A percentile compares a stretch with the other conserved stretches of the same genome.
Evolutionary conservation across 2,329 filamentous ascomycete species (phyloP).

Genomic region (Fusarium annulatum): DNA sequence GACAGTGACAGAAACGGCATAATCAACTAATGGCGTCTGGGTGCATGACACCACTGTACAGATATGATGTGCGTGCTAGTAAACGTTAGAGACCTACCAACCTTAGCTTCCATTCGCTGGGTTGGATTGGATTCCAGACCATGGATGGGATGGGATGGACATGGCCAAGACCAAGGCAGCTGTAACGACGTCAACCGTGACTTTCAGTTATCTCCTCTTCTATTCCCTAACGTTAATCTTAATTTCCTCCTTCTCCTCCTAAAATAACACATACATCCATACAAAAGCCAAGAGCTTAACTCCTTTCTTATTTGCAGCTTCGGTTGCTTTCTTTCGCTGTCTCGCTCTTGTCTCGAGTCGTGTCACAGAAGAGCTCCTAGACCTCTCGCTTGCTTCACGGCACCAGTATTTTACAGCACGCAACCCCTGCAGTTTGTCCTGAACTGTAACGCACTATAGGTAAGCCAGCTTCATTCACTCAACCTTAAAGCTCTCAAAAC

Average conservation of each 20-base stretch:
- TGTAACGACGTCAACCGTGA: conserved; percentile 29
- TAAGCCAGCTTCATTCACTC: conserved; percentile 24
- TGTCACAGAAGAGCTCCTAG: conserved; percentile 38
- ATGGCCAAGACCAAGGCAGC: conserved; percentile 16
- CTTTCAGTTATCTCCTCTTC: conserved; percentile 14
- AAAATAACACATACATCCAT: not conserved
- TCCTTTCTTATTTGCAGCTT: not conserved
- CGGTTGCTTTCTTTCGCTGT: conserved; percentile 14
- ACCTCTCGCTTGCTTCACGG: conserved; percentile 24
- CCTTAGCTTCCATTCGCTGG: not conserved
- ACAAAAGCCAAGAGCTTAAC: conserved; percentile 28
- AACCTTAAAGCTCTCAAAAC: conserved; percentile 20
- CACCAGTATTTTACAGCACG: conserved; percentile 13
- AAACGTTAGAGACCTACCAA: conserved; percentile 7
- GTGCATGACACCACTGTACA: conserved; percentile 39
- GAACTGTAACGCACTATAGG: conserved; percentile 7
- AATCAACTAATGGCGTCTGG: conserved; percentile 12
- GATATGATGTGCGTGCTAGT: conserved; percentile 23
- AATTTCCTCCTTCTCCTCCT: not conserved
- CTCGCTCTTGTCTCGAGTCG: conserved; percentile 41
- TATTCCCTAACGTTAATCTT: not conserved
- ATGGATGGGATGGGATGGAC: conserved; percentile 8
- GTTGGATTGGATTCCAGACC: conserved; percentile 34
- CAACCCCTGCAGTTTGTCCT: conserved; percentile 24
- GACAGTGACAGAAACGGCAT: conserved; percentile 12